These are phyloP conservation scores for Camellia oleifera DNA, from an alignment of 179 eudicot species.

Conservation along the genomic window DNA sequence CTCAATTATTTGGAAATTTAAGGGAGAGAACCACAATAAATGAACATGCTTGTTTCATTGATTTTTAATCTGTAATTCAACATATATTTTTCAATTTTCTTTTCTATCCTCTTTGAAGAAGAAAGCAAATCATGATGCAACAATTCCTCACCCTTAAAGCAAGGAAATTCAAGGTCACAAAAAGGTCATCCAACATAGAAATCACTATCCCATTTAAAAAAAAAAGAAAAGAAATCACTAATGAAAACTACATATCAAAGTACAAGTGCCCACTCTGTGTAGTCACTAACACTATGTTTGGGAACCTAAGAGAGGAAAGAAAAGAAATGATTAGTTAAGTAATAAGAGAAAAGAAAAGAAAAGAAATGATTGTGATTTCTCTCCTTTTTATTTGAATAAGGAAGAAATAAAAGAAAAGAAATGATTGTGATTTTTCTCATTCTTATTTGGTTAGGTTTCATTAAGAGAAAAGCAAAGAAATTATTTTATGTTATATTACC, in stretches of 20 bases:
- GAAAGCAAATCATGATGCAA: conserved; percentile 2
- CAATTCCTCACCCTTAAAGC: not conserved
- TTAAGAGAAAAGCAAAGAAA: too few relatives aligned
- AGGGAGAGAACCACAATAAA: not conserved
- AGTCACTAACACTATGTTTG: not conserved
- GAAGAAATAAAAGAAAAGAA: too few relatives aligned
- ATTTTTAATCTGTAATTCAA: not conserved
- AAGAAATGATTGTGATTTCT: too few relatives aligned
- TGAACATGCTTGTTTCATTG: not conserved
- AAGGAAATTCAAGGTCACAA: not conserved
- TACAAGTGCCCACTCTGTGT: not conserved
- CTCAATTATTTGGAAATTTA: too few relatives aligned
- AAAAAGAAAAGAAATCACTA: not conserved
- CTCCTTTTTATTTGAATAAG: too few relatives aligned
- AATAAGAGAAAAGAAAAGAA: too few relatives aligned
- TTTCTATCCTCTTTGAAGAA: not conserved
- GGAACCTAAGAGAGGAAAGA: too few relatives aligned
- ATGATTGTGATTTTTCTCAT: too few relatives aligned
- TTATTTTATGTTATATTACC: too few relatives aligned
- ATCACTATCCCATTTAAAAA: too few relatives aligned
- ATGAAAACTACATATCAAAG: conserved; percentile 9
- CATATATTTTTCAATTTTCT: not conserved
- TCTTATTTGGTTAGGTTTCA: too few relatives aligned
- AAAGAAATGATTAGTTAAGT: too few relatives aligned
- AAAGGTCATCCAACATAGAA: not conserved